A percentile compares a stretch with the other conserved stretches of the same genome.
Evolutionary conservation across 2,329 filamentous ascomycete species (phyloP).

Genomic region (Fusarium phyllophilum): DNA sequence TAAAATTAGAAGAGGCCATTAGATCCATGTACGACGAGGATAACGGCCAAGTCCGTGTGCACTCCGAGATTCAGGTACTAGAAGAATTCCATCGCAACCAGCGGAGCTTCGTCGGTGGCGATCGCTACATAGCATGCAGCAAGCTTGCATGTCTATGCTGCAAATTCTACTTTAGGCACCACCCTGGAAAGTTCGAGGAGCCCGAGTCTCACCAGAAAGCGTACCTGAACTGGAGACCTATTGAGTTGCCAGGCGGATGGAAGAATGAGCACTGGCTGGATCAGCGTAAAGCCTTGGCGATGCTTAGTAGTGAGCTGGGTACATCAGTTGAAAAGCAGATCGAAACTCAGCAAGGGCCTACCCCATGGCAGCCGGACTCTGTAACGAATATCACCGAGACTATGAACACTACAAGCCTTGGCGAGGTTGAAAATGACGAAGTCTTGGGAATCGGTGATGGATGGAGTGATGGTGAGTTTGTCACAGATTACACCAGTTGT

Average conservation of each 20-base stretch:
- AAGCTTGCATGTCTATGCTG: slow-evolving; percentile 64
- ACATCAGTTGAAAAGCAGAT: slow-evolving; percentile 11
- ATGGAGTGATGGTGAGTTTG: neutral
- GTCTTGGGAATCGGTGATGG: neutral
- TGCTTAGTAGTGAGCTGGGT: slow-evolving; percentile 20
- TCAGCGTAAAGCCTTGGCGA: slow-evolving; percentile 15
- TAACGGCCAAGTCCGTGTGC: slow-evolving; percentile 41
- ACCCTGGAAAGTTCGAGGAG: slow-evolving; percentile 48
- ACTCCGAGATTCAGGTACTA: slow-evolving; percentile 47
- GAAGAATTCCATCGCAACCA: slow-evolving; percentile 54
- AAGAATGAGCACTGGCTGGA: slow-evolving; percentile 14
- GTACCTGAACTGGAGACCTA: slow-evolving; percentile 54
- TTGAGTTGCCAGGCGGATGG: slow-evolving; percentile 10
- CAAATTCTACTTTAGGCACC: slow-evolving; percentile 55
- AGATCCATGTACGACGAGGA: slow-evolving; percentile 10
- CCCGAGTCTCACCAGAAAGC: slow-evolving; percentile 53
- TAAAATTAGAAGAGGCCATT: slow-evolving; percentile 6
- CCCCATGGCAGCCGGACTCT: slow-evolving; percentile 25
- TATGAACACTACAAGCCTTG: neutral
- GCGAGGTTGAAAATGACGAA: slow-evolving; percentile 7
- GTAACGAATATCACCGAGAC: slow-evolving; percentile 26
- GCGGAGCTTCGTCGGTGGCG: slow-evolving; percentile 50
- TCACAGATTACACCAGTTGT: neutral
- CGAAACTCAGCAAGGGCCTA: neutral
- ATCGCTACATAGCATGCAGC: slow-evolving; percentile 61